Evolutionary conservation across 345 rosid genomes (phyloP).

Genomic region (Syzygium aromaticum): DNA sequence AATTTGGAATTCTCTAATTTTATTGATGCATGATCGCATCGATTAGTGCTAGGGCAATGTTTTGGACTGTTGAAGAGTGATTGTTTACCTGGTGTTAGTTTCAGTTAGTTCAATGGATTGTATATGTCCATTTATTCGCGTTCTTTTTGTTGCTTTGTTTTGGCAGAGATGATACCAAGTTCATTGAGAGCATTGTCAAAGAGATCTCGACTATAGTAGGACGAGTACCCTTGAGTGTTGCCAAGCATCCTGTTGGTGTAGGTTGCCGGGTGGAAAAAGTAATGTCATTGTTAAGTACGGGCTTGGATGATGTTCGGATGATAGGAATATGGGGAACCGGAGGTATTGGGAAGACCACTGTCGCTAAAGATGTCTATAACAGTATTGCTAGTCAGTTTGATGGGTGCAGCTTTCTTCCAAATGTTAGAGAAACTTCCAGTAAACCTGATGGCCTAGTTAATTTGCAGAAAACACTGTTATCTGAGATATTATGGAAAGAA

Average conservation of each 20-base stretch:
- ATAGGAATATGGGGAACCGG: constrained; percentile 8
- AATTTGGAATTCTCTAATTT: not conserved
- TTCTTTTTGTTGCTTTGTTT: not conserved
- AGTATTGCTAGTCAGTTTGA: constrained; percentile 9
- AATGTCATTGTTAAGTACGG: not conserved
- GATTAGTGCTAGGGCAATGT: not conserved
- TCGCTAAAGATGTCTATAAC: constrained; percentile 19
- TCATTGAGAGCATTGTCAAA: not conserved
- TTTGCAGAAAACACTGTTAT: constrained; percentile 6
- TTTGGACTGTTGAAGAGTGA: not conserved
- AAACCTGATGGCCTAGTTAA: not conserved
- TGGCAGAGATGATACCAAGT: not conserved
- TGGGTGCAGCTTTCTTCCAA: constrained; percentile 16
- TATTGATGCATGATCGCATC: not conserved
- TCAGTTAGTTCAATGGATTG: not conserved
- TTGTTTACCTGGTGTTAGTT: not conserved
- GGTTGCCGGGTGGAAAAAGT: not conserved
- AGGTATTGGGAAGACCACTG: constrained; percentile 11
- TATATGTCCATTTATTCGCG: not conserved
- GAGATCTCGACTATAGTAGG: not conserved
- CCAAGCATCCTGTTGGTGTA: constrained; percentile 5
- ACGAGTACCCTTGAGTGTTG: not conserved
- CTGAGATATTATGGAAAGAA: not conserved
- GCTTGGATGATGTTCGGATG: not conserved
- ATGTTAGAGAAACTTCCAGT: constrained; percentile 20